Conservation (phyloP, 2,329 filamentous ascomycete species). For the Penicillium crustosum region DNA sequence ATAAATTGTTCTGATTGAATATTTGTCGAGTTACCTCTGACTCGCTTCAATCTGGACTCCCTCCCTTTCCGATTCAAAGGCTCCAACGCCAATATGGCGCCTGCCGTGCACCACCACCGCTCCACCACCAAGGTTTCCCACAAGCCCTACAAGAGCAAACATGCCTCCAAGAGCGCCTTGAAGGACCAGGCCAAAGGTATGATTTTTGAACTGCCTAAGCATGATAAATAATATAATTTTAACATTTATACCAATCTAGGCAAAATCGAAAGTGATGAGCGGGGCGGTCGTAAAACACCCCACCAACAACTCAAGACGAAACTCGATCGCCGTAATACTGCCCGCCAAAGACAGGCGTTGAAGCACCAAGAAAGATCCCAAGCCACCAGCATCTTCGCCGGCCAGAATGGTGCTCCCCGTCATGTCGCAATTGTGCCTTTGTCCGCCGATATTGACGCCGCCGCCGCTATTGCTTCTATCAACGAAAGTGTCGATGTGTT, state of each 20-base stretch:
- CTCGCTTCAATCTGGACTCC: slow-evolving; percentile 46
- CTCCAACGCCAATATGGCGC: slow-evolving; percentile 68
- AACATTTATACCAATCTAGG: slow-evolving; percentile 51
- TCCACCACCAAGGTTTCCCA: slow-evolving; percentile 85
- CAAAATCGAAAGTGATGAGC: slow-evolving; percentile 71
- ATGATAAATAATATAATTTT: background rate
- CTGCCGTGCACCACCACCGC: slow-evolving; percentile 75
- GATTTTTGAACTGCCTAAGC: slow-evolving; percentile 4
- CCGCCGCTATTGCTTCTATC: slow-evolving; percentile 66
- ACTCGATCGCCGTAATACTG: slow-evolving; percentile 90
- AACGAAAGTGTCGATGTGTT: slow-evolving; percentile 80
- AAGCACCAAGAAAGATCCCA: slow-evolving; percentile 83
- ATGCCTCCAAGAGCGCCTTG: slow-evolving; percentile 82
- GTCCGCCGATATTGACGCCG: slow-evolving; percentile 68
- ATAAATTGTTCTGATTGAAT: slow-evolving; percentile 2
- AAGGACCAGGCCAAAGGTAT: slow-evolving; percentile 82
- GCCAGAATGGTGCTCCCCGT: slow-evolving; percentile 79
- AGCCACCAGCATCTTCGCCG: slow-evolving; percentile 78
- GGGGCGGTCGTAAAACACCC: slow-evolving; percentile 76
- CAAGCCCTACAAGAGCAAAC: slow-evolving; percentile 90
- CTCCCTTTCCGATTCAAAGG: slow-evolving; percentile 87
- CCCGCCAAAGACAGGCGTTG: slow-evolving; percentile 79
- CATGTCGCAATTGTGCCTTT: slow-evolving; percentile 87
- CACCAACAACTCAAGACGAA: slow-evolving; percentile 98
- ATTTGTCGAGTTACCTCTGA: background rate